Percentiles rank a stretch among this genome's conserved stretches.
These are phyloP conservation scores for Hypoxylon perforatum DNA, from an alignment of 495 filamentous ascomycete genomes.

Conservation along the genomic window DNA sequence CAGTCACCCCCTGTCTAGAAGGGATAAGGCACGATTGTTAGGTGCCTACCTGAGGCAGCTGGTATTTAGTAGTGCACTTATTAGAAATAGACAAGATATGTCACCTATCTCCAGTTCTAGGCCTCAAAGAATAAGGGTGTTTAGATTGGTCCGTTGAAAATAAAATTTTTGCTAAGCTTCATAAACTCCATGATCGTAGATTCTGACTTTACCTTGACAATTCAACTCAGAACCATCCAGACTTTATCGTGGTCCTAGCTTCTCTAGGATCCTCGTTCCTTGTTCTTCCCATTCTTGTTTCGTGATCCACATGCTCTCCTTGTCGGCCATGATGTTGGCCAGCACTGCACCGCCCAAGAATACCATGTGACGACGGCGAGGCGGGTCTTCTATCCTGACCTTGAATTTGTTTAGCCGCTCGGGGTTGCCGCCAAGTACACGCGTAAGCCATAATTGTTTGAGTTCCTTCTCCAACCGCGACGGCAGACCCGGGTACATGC, in stretches of 20 bases:
- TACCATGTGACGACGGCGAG: conserved; percentile 96
- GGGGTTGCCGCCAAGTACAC: conserved; percentile 87
- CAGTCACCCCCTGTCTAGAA: conserved; percentile 27
- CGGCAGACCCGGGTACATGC: conserved; percentile 98
- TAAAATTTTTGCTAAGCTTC: conserved; percentile 37
- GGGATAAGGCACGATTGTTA: not conserved
- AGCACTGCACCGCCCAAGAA: conserved; percentile 97
- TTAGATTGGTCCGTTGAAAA: conserved; percentile 20
- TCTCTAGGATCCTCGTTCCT: conserved; percentile 85
- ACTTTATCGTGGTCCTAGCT: conserved; percentile 81
- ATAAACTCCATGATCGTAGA: conserved; percentile 35
- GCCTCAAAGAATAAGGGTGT: not conserved
- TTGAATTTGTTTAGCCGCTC: conserved; percentile 98
- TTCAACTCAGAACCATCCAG: not conserved
- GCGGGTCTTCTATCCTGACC: conserved; percentile 97
- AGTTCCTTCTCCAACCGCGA: conserved; percentile 97
- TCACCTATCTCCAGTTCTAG: too few relatives aligned
- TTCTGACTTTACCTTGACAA: conserved; percentile 6
- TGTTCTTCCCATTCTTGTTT: conserved; percentile 98
- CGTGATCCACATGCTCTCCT: conserved; percentile 98
- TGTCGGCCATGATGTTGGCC: conserved; percentile 98
- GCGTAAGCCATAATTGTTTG: conserved; percentile 97
- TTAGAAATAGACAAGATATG: too few relatives aligned
- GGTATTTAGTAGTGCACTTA: not conserved
- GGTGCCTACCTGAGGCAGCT: not conserved